Base-by-base conservation (phyloP, 768 basidiomycete species). In the Collybia mongolica region DNA sequence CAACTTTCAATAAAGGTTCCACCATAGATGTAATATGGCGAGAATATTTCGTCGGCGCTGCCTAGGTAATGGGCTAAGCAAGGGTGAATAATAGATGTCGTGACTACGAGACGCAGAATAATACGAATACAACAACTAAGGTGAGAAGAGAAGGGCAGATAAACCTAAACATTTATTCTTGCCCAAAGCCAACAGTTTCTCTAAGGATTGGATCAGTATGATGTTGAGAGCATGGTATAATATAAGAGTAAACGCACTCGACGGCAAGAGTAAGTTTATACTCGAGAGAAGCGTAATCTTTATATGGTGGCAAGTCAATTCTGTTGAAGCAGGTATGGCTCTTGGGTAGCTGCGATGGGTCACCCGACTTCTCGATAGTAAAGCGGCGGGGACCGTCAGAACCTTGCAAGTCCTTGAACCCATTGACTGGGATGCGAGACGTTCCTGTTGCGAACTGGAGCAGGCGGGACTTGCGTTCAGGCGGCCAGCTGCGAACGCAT, bases 301-400 rank as follows among this genome's bases (percentile, higher is more conserved):
- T 95, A 68, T 99, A 99, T 11, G 94, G 92, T n/a, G 97, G 97
- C 48, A 99, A 70, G 72, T 99, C 97, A 59, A 96, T 93, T 39
- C 92, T 79, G 58, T 90, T 98, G 82, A 99, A 99, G 75, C 97
- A 98, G 1, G 89, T 90, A 63, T 91, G 89, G 67, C 88, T 91
- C 84, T 98, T 99, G 1, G 97, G 97, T 61, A 99, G 71, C 66
- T 97, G 94, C 19, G 89, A 90, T 18, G 94, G 91, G 62, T 99
- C 97, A 22, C 97, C 97, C 29, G 93, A 90, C 73, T 98, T 98
- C 71, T 99, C 97, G 63, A 99, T 98, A 6, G 97, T 99, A 71
- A 99, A 99, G 41, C 96, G 81, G 43, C 96, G 76, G 19, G 95
- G 96, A 8, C 96, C 97, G 66, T 99, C 97, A 2, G 93, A 96